Evolutionary conservation across 2,329 filamentous ascomycete species (phyloP).

Genomic region (Amesomyces nigricolor): DNA sequence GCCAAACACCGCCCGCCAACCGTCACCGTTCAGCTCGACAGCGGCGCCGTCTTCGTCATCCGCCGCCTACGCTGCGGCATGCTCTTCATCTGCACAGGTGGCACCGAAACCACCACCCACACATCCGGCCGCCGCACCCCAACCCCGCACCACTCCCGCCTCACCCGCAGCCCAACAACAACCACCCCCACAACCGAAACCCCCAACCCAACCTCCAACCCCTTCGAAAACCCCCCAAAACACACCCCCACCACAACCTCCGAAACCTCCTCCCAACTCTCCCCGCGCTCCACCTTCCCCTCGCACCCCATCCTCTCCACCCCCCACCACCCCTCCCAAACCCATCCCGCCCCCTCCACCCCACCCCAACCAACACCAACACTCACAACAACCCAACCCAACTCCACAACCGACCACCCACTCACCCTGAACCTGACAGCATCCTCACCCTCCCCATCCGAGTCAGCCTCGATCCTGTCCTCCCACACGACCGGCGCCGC

Average conservation of each 20-base stretch:
- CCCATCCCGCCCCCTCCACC: neutral
- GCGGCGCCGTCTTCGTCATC: conserved; percentile 54
- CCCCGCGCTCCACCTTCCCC: neutral
- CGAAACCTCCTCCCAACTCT: neutral
- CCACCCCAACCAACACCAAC: neutral
- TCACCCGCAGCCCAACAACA: neutral
- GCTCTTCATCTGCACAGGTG: conserved; percentile 56
- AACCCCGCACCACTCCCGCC: conserved; percentile 1
- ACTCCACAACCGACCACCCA: neutral
- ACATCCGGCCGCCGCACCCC: neutral
- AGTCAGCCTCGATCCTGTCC: conserved; percentile 44
- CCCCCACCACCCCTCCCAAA: too few relatives aligned
- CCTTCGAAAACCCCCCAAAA: too few relatives aligned
- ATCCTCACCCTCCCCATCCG: conserved; percentile 31
- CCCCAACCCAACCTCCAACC: neutral
- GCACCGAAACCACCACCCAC: conserved; percentile 6
- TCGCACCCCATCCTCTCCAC: too few relatives aligned
- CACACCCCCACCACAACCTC: neutral
- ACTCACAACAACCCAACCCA: conserved; percentile 6
- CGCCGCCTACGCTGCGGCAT: conserved; percentile 53
- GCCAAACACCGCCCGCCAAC: conserved; percentile 24
- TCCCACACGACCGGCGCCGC: conserved; percentile 36
- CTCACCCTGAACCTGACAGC: conserved; percentile 27
- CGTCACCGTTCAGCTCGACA: conserved; percentile 53
- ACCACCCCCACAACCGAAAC: neutral